Evolutionary conservation across 2,329 filamentous ascomycete genomes (phyloP), one percentile per base, ranked within the genome.

Genomic region (Aspergillus sergii): DNA sequence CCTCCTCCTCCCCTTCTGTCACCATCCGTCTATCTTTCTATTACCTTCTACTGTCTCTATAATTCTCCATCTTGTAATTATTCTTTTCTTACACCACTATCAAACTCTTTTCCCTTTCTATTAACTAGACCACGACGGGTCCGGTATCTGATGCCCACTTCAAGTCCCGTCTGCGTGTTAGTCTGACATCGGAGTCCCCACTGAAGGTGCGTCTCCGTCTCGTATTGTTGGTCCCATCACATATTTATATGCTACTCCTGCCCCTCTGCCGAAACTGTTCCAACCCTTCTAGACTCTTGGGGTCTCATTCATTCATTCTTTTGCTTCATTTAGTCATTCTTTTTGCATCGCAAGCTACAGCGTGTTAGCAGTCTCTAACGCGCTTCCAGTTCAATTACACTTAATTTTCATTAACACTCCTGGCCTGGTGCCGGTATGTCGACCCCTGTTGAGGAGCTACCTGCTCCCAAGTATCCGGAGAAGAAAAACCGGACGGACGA

Each of bases 361-460:
- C 19, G 16, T 9, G 39, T 41, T 41, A 8, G 14, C 19, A 19
- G 16, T 41, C 53, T 58, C 55, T 46, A 5, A 46, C 43, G 26
- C 26, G 46, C 48, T 16, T 21, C 32, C 23, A 64, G 63, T 54
- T 46, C 45, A 57, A 56, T 19, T 21, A 23, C 19, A 21, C 16
- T 6, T n/a, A 54, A 54, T 54, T 36, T 32, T 28, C 21, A 30
- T 46, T 21, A 54, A 39, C 43, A 34, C 59, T 23, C 60, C 54
- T 66, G 68, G 69, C 72, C 71, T 66, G 68, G 72, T 66, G 70
- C 72, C 71, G 69, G 62, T 54, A 80, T 80, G 78, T 73, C 77
- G 30, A 74, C 72, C 53, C 75, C 78, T 5, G 63, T 68, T 8
- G 68, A 76, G 48, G 75, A 78, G 61, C 66, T 59, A 39, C 70